A percentile compares a stretch with the other conserved stretches of the same genome.
These are phyloP conservation scores for Nicotiana attenuata DNA, from an alignment of 257 asterid genomes.

Conservation along the genomic window DNA sequence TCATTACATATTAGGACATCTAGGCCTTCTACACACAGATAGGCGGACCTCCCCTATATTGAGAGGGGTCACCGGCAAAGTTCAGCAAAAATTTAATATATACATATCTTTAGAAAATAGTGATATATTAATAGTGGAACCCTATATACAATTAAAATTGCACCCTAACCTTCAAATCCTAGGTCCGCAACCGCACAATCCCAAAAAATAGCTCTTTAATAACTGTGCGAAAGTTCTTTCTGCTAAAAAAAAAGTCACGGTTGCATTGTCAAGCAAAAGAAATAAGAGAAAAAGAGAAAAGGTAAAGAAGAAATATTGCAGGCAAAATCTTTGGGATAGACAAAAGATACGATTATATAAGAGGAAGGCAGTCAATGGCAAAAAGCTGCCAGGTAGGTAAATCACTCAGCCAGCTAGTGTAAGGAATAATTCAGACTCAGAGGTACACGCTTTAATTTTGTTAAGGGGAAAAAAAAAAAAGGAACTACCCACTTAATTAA, in stretches of 20 bases:
- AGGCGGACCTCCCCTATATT: no score
- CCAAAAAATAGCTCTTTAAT: background rate
- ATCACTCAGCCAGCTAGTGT: conserved; percentile 17
- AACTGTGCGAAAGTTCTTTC: background rate
- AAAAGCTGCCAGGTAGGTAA: conserved; percentile 37
- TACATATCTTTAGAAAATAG: no score
- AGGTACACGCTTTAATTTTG: background rate
- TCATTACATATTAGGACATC: no score
- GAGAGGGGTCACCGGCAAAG: no score
- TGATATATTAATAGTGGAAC: no score
- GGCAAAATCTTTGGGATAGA: conserved; percentile 24
- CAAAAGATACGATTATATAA: conserved; percentile 18
- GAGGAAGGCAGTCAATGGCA: conserved; percentile 30
- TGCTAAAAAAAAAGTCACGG: background rate
- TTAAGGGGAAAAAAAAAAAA: background rate
- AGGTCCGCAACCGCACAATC: background rate
- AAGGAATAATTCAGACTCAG: background rate
- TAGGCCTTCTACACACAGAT: no score
- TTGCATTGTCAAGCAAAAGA: background rate
- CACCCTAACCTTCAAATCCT: no score
- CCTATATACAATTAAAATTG: no score
- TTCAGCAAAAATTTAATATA: no score
- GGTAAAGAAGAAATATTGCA: background rate
- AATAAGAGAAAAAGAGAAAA: background rate
- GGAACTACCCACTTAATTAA: background rate